A percentile compares a stretch with the other conserved stretches of the same genome.
Conservation (phyloP, 2,329 filamentous ascomycete genomes). For the Setomelanomma holmii region DNA sequence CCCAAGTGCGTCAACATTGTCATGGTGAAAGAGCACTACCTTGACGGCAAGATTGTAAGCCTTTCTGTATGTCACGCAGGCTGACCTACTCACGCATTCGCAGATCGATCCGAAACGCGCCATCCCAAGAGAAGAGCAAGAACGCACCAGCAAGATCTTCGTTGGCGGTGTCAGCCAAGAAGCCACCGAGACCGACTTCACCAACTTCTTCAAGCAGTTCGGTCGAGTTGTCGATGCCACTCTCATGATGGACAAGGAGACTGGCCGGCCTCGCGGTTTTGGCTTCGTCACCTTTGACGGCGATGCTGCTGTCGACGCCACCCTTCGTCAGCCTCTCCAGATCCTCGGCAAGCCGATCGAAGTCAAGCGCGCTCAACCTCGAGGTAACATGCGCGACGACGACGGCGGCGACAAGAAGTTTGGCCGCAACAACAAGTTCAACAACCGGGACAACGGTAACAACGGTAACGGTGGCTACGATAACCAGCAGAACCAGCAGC, state of each 20-base stretch:
- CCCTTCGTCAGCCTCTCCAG: constrained; percentile 81
- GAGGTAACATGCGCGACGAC: constrained; percentile 92
- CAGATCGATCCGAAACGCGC: constrained; percentile 98
- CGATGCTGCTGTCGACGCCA: constrained; percentile 91
- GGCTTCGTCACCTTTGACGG: constrained; percentile 98
- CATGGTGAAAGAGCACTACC: constrained; percentile 99
- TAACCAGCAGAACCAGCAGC: constrained; percentile 57
- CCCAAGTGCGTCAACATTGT: constrained; percentile 98
- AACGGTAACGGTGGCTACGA: constrained; percentile 45
- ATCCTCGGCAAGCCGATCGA: constrained; percentile 97
- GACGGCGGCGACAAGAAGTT: constrained; percentile 69
- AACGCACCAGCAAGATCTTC: constrained; percentile 98
- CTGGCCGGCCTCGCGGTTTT: constrained; percentile 92
- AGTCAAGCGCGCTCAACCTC: constrained; percentile 95
- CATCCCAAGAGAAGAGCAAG: constrained; percentile 96
- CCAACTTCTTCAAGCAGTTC: constrained; percentile 95
- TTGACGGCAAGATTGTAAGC: constrained; percentile 97
- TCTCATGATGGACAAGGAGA: constrained; percentile 99
- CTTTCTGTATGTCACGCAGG: constrained; percentile 26
- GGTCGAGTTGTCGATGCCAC: constrained; percentile 96
- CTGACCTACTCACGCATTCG: constrained; percentile 19
- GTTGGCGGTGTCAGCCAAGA: constrained; percentile 98
- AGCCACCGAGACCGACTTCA: constrained; percentile 94
- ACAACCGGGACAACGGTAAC: constrained; percentile 41
- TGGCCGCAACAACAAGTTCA: constrained; percentile 47